Conservation (phyloP, 257 asterid genomes). For the Fraxinus anomala region DNA sequence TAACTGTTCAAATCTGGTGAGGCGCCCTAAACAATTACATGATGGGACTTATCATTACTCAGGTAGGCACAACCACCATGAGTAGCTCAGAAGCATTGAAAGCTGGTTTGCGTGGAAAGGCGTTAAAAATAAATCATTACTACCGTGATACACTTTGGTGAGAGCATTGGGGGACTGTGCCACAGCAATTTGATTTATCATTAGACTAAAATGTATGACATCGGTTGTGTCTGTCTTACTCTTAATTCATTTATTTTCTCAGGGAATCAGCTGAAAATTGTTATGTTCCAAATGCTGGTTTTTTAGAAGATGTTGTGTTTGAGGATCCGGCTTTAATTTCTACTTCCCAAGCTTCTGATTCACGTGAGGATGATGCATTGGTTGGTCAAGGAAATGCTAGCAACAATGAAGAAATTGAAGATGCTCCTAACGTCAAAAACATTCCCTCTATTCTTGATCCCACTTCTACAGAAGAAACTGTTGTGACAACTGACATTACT, state of each 20-base stretch:
- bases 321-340: conserved; percentile 73
- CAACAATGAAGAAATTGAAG: conserved; percentile 38
- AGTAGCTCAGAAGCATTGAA: conserved; percentile 75
- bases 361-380: conserved; percentile 56
- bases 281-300: conserved; percentile 88
- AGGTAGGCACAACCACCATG: conserved; percentile 91
- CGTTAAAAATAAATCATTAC: conserved; percentile 71
- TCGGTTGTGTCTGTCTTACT: conserved; percentile 5
- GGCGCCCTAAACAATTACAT: background rate
- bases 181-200: conserved; percentile 5
- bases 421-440: conserved; percentile 38
- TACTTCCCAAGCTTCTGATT: conserved; percentile 47
- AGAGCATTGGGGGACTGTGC: conserved; percentile 14
- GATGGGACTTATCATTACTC: conserved; percentile 26
- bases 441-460: conserved; percentile 34
- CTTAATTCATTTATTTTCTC: conserved; percentile 20
- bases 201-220: conserved; percentile 12
- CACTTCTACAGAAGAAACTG: conserved; percentile 32
- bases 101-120: conserved; percentile 95
- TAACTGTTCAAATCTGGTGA: conserved; percentile 4
- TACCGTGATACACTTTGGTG: conserved; percentile 90
- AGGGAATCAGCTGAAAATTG: conserved; percentile 84
- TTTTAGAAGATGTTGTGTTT: conserved; percentile 73
- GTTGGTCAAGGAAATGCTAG: conserved; percentile 40
- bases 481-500: conserved; percentile 38